These are phyloP conservation scores for Eugenia klotzschiana DNA, from an alignment of 441 rosid species.

Conservation along the genomic window DNA sequence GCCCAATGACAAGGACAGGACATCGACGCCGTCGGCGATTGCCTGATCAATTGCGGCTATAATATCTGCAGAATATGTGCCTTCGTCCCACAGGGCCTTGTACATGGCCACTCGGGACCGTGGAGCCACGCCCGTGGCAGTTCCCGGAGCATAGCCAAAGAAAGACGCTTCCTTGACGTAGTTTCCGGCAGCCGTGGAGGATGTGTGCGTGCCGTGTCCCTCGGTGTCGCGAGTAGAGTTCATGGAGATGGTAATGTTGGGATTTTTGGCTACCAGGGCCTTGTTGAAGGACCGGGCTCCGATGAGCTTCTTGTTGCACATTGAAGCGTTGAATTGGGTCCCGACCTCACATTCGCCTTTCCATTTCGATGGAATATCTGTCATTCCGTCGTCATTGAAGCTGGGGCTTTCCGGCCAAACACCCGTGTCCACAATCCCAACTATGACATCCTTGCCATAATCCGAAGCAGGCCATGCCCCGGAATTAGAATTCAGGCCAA, in stretches of 20 bases:
- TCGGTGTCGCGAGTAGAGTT: slow-evolving; percentile 21
- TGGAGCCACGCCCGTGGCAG: slow-evolving; percentile 21
- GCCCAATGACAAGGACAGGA: slow-evolving; percentile 25
- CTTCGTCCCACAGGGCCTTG: slow-evolving; percentile 24
- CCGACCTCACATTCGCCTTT: slow-evolving; percentile 29
- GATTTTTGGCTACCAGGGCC: slow-evolving; percentile 14
- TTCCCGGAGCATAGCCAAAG: slow-evolving; percentile 25
- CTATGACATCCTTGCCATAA: slow-evolving; percentile 22
- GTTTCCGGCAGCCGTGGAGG: slow-evolving; percentile 24
- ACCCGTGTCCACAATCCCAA: slow-evolving; percentile 25
- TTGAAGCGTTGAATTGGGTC: slow-evolving; percentile 16
- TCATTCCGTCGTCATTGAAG: slow-evolving; percentile 19
- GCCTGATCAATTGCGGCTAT: slow-evolving; percentile 14
- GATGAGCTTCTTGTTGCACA: slow-evolving; percentile 32
- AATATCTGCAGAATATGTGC: slow-evolving; percentile 8
- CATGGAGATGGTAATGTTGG: slow-evolving; percentile 24
- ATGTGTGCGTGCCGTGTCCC: slow-evolving; percentile 35
- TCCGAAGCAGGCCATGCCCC: slow-evolving; percentile 28
- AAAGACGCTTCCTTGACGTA: slow-evolving; percentile 10
- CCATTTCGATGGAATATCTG: slow-evolving; percentile 22
- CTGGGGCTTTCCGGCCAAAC: slow-evolving; percentile 31
- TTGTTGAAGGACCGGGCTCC: slow-evolving; percentile 28
- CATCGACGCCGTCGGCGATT: slow-evolving; percentile 24
- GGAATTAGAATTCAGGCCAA: slow-evolving; percentile 13
- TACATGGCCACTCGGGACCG: slow-evolving; percentile 21